These are phyloP conservation scores for Artemisia annua DNA, from an alignment of 129 eudicot genomes.

Conservation along the genomic window DNA sequence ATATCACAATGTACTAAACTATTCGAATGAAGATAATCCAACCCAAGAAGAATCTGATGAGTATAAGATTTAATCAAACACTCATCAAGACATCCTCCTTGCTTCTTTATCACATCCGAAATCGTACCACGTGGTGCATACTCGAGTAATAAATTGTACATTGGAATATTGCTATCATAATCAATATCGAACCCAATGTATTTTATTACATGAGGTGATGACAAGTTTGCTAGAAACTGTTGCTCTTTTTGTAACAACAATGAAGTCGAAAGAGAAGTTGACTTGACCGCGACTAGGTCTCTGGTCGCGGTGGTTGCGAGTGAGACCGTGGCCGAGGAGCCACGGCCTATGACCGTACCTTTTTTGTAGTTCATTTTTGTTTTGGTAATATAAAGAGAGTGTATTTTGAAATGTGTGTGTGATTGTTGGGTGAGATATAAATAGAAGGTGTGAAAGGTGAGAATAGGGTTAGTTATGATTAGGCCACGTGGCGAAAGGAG, in stretches of 20 bases:
- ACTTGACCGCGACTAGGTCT: conserved; percentile 64
- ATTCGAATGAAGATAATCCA: conserved; percentile 63
- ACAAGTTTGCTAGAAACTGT: conserved; percentile 43
- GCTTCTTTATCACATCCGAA: conserved; percentile 45
- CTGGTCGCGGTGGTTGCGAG: conserved; percentile 53
- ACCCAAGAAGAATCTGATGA: conserved; percentile 49
- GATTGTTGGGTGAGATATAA: too few relatives aligned
- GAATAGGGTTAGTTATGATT: conserved; percentile 22
- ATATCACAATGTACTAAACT: conserved; percentile 73
- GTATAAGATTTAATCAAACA: conserved; percentile 42
- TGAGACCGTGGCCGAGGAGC: conserved; percentile 74
- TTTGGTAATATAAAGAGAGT: too few relatives aligned
- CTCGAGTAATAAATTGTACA: conserved; percentile 69
- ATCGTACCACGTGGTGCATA: conserved; percentile 54
- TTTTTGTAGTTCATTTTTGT: conserved; percentile 59
- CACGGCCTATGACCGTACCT: conserved; percentile 67
- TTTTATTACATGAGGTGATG: conserved; percentile 47
- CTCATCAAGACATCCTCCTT: conserved; percentile 56
- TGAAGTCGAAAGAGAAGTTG: conserved; percentile 50
- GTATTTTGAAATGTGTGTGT: background rate
- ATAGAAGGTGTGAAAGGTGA: background rate
- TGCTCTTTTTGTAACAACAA: conserved; percentile 49
- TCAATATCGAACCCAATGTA: conserved; percentile 56
- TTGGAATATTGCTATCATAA: conserved; percentile 19
- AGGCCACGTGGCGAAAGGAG: conserved; percentile 51